Evolutionary conservation across 139 green algal genomes (phyloP).

Genomic region (Volvox reticuliferus): DNA sequence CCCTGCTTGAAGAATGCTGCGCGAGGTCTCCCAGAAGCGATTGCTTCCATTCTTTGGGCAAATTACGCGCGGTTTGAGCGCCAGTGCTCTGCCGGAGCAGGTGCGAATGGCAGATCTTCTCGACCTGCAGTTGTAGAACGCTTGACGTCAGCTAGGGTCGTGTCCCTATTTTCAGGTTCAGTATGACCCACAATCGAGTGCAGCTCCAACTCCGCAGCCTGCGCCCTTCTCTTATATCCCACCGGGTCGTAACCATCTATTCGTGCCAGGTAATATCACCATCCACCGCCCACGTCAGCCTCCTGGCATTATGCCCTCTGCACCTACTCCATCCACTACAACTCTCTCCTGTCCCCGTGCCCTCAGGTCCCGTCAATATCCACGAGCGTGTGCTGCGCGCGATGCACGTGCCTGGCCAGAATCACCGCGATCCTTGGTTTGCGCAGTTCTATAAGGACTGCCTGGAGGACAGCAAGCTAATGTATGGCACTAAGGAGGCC

Average conservation of each 20-base stretch:
- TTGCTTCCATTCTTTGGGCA: slow-evolving; percentile 21
- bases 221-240: slow-evolving; percentile 80
- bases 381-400: slow-evolving; percentile 90
- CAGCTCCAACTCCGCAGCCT: slow-evolving; percentile 1
- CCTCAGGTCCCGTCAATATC: slow-evolving; percentile 96
- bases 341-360: background rate
- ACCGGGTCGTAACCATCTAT: slow-evolving; percentile 93
- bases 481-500: slow-evolving; percentile 84
- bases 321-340: background rate
- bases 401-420: slow-evolving; percentile 91
- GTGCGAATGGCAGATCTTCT: background rate
- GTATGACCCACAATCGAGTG: slow-evolving; percentile 1
- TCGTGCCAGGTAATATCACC: slow-evolving; percentile 84
- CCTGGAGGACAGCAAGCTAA: slow-evolving; percentile 88
- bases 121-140: background rate
- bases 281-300: too few species aligned
- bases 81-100: slow-evolving; percentile 26
- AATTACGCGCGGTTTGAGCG: slow-evolving; percentile 1
- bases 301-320: too few species aligned
- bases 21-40: slow-evolving; percentile 41
- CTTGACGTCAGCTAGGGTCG: background rate
- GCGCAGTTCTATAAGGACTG: slow-evolving; percentile 84
- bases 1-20: slow-evolving; percentile 13
- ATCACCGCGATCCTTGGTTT: slow-evolving; percentile 97
- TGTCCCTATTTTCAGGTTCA: slow-evolving; percentile 2